Base-by-base conservation (phyloP, 2,329 filamentous ascomycete species). In the Aspergillus udagawae region DNA sequence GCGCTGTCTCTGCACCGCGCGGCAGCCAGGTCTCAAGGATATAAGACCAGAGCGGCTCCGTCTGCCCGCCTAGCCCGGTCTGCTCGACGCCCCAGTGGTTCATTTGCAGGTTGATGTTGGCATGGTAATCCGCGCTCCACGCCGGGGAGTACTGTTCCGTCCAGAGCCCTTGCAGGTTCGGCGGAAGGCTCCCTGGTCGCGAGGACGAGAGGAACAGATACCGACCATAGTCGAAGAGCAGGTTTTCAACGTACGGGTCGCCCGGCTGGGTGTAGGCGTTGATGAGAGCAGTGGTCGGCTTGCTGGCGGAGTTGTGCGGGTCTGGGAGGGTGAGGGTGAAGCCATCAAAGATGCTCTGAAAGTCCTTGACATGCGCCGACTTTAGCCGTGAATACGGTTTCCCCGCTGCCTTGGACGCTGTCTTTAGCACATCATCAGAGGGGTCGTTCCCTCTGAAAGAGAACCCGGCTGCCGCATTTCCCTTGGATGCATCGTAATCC, bases 71-170 rank as follows among this genome's bases (percentile, higher is more conserved):
- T 0, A 85, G 69, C 0, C 82, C 82, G 0, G 80, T 83, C 56
- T 83, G 79, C 35, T 83, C 81, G 0, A 77, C 77, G 0, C 70
- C 73, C 83, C 83, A 86, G 62, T 85, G 79, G 57, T 85, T 86
- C 83, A 85, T 86, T 60, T 86, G 81, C 0, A 85, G 56, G 56
- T 86, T 86, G 63, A 86, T 85, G 59, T 86, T 82, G 42, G 78
- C 74, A 53, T 84, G 82, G 55, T 84, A 86, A 61, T 86, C 82
- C 2, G 74, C 78, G 12, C 77, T 76, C 83, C 83, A 84, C 0
- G 78, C 76, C 3, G 77, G 72, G 0, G 62, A 61, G 2, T 80
- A 65, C 0, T 73, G 67, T 48, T 81, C 76, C 4, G 77, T 79
- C 84, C 83, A 86, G 20, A 76, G 75, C 0, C 83, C 83, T 64